Conservation (phyloP, 2,329 filamentous ascomycete genomes). For the Teratosphaeria zuluensis region DNA sequence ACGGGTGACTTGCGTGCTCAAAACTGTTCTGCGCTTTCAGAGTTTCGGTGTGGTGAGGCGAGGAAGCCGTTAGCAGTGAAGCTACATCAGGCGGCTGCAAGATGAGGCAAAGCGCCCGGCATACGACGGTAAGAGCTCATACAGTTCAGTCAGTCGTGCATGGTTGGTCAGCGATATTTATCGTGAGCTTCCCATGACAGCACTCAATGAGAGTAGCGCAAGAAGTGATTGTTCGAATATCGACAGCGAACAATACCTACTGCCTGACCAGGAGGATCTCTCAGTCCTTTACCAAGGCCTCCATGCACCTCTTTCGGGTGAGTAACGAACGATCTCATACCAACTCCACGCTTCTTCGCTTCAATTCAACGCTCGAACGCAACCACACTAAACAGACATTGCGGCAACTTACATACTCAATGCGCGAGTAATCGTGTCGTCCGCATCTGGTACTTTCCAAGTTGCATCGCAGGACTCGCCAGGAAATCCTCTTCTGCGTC, state of each 20-base stretch:
- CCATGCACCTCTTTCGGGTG: neutral
- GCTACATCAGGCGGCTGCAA: neutral
- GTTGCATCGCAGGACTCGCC: neutral
- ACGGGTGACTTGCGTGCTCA: neutral
- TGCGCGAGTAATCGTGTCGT: conserved; percentile 7
- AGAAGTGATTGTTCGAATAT: neutral
- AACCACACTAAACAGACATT: neutral
- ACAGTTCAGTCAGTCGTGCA: neutral
- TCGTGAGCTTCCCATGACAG: neutral
- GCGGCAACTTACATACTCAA: conserved; percentile 1
- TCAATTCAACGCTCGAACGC: conserved; percentile 11
- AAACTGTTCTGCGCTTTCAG: neutral
- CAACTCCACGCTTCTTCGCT: neutral
- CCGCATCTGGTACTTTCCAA: conserved; percentile 8
- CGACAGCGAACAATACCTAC: neutral
- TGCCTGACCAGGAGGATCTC: neutral
- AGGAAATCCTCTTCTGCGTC: conserved; percentile 5
- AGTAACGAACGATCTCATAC: neutral
- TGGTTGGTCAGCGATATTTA: neutral
- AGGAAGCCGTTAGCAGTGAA: no score
- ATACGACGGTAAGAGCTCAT: neutral
- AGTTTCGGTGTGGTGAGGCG: no score
- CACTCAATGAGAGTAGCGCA: neutral
- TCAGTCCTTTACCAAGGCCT: neutral
- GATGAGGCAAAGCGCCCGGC: neutral